Conservation (phyloP, 176 grass and related monocot species). For the Hyparrhenia diplandra region DNA sequence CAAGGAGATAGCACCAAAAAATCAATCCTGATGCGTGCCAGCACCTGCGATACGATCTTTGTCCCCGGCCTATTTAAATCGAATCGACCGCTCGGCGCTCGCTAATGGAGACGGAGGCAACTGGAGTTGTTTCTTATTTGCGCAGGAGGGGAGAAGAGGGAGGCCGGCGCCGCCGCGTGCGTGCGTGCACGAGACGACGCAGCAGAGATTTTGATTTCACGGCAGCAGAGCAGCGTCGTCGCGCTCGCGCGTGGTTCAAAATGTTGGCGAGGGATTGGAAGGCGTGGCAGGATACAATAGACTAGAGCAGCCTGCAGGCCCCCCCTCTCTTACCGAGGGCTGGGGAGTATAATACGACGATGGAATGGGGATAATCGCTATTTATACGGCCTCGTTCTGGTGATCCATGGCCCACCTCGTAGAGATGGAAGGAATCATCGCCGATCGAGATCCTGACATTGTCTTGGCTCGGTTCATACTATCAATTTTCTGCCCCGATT, state of each 20-base stretch:
- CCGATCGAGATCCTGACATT: constrained; percentile 15
- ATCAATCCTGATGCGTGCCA: neutral
- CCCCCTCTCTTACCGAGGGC: neutral
- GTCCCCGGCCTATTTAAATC: constrained; percentile 22
- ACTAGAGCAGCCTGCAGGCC: neutral
- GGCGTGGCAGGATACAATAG: neutral
- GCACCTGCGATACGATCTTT: neutral
- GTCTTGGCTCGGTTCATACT: too few species aligned
- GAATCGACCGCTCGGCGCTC: too few species aligned
- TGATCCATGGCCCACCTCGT: constrained; percentile 43
- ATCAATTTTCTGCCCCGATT: too few species aligned
- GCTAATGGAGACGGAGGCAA: neutral
- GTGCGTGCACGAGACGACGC: neutral
- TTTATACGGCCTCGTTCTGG: constrained; percentile 24
- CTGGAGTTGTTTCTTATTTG: neutral
- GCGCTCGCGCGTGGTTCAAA: constrained; percentile 30
- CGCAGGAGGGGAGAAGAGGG: neutral
- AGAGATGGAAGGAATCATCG: constrained; percentile 44
- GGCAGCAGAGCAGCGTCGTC: neutral
- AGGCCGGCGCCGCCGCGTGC: constrained; percentile 15
- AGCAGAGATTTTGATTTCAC: neutral
- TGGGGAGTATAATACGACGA: constrained; percentile 7
- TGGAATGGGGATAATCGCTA: constrained; percentile 22
- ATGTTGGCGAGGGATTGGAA: constrained; percentile 24
- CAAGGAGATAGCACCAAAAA: constrained; percentile 17